phyloP scores from a whole-genome alignment of 805 yeast genomes.

The Candida easanensis region DNA sequence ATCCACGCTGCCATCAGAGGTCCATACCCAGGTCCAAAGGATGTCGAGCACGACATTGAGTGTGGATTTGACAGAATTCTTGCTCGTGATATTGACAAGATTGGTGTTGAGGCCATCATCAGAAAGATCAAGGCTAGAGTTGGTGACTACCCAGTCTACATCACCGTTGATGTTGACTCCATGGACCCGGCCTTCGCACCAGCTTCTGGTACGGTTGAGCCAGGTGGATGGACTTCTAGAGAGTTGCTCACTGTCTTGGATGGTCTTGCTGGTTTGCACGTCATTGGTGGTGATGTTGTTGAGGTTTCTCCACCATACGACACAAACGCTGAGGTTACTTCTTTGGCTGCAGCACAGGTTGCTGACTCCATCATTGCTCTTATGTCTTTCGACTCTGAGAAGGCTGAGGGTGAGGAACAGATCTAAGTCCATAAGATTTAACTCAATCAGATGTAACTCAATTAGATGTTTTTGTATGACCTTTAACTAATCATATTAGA shows the following conservation, averaged over 20 bases:
- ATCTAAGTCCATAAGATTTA: background rate
- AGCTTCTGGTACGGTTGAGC: constrained; percentile 52
- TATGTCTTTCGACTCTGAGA: constrained; percentile 32
- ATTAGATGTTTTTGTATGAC: no score
- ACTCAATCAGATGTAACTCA: no score
- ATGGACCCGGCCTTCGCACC: constrained; percentile 53
- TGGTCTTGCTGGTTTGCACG: constrained; percentile 42
- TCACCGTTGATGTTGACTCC: constrained; percentile 49
- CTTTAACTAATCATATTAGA: no score
- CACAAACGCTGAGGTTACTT: constrained; percentile 59
- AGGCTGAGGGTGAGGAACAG: constrained; percentile 2
- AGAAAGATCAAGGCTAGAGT: constrained; percentile 34
- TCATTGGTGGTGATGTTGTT: constrained; percentile 51
- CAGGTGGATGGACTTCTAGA: constrained; percentile 50
- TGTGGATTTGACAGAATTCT: constrained; percentile 49
- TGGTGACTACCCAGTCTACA: constrained; percentile 41
- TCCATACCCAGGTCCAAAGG: constrained; percentile 43
- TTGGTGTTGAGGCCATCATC: constrained; percentile 39
- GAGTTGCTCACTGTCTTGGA: constrained; percentile 43
- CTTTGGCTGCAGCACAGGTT: constrained; percentile 63
- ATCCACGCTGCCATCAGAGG: constrained; percentile 67
- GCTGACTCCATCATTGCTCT: constrained; percentile 46
- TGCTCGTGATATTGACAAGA: constrained; percentile 44
- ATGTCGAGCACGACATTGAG: constrained; percentile 41
- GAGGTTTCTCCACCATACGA: constrained; percentile 63